Evolutionary conservation across 176 grass and related monocot genomes (phyloP).

Genomic region (Hyparrhenia diplandra): DNA sequence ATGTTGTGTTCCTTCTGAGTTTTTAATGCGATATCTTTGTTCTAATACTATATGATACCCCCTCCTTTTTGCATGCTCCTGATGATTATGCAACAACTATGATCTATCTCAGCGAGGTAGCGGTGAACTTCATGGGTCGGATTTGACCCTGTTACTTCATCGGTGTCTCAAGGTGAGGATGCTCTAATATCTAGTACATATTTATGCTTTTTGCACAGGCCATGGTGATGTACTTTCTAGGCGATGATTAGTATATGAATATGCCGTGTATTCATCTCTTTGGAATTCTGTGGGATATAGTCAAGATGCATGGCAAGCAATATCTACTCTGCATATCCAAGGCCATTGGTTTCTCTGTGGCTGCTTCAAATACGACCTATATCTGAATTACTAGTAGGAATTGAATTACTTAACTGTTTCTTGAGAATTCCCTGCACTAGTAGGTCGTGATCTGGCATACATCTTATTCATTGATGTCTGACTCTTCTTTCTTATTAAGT

Average conservation of each 20-base stretch:
- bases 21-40: not conserved
- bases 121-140: not conserved
- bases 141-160: not conserved
- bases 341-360: not conserved
- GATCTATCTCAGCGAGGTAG: not conserved
- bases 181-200: not conserved
- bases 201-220: not conserved
- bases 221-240: not conserved
- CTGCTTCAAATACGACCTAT: not conserved
- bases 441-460: not conserved
- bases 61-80: not conserved
- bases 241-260: not conserved
- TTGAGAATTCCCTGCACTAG: not conserved
- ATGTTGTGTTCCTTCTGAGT: not conserved
- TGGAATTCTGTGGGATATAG: not conserved
- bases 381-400: not conserved
- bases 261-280: not conserved
- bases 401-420: not conserved
- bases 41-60: not conserved
- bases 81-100: not conserved
- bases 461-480: not conserved
- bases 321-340: not conserved
- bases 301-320: not conserved
- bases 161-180: conserved; percentile 17
- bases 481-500: conserved; percentile 3